phyloP scores from a whole-genome alignment of 306 rosid genomes.

The Dalbergia cultrata region DNA sequence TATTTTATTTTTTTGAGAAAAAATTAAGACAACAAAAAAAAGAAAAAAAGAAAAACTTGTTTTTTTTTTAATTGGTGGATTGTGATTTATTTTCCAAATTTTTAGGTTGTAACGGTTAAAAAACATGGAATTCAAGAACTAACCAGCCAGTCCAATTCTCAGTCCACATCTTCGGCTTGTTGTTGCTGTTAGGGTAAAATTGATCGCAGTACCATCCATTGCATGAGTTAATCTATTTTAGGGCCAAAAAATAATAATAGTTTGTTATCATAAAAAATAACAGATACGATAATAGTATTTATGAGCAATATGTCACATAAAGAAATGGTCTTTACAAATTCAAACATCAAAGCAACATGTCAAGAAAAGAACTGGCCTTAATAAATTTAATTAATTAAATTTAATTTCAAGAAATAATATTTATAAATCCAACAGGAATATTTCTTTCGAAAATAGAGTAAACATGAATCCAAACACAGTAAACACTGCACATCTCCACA shows the following conservation, averaged over 20 bases:
- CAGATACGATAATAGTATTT: not conserved
- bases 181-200: slow-evolving; percentile 14
- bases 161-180: slow-evolving; percentile 40
- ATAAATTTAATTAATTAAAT: too few relatives aligned
- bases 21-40: not conserved
- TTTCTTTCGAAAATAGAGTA: too few relatives aligned
- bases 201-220: slow-evolving; percentile 47
- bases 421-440: too few relatives aligned
- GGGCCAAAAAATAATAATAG: not conserved
- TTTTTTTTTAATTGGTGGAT: not conserved
- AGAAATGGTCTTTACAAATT: too few relatives aligned
- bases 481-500: too few relatives aligned
- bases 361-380: too few relatives aligned
- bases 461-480: too few relatives aligned
- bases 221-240: slow-evolving; percentile 40
- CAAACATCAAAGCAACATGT: too few relatives aligned
- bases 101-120: too few relatives aligned
- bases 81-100: too few relatives aligned
- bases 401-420: too few relatives aligned
- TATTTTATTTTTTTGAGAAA: not conserved
- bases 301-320: too few relatives aligned
- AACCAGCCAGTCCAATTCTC: slow-evolving; percentile 49
- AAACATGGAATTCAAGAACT: not conserved
- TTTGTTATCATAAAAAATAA: not conserved
- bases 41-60: not conserved